Evolutionary conservation across 371 early-diverging fungal species (phyloP).

Genomic region (Haplosporangium sp.): DNA sequence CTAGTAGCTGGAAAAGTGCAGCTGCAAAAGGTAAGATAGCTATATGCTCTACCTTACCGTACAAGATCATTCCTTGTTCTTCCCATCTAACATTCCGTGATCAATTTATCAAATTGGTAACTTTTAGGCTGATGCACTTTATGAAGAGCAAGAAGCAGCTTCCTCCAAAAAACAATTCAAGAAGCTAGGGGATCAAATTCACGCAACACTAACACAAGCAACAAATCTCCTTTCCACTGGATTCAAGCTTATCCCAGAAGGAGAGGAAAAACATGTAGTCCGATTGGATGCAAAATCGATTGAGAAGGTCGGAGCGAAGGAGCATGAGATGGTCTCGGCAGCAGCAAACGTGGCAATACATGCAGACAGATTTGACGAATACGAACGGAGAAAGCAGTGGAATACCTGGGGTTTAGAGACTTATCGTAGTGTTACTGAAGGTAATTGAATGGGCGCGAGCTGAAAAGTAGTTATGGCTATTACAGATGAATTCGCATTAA

Average conservation of each 20-base stretch:
- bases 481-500: not conserved
- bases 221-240: conserved; percentile 29
- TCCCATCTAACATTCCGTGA: not conserved
- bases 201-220: conserved; percentile 34
- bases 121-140: conserved; percentile 37
- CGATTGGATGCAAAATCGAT: conserved; percentile 40
- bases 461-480: not conserved
- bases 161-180: conserved; percentile 44
- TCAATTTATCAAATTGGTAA: not conserved
- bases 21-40: conserved; percentile 38
- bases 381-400: conserved; percentile 46
- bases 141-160: conserved; percentile 46
- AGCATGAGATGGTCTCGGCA: conserved; percentile 43
- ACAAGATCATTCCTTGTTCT: too few relatives aligned
- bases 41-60: too few relatives aligned
- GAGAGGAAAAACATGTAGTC: conserved; percentile 48
- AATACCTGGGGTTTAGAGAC: conserved; percentile 49
- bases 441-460: conserved; percentile 3
- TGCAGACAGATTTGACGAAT: conserved; percentile 51
- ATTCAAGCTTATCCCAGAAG: conserved; percentile 35
- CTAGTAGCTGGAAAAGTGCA: conserved; percentile 48
- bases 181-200: conserved; percentile 32
- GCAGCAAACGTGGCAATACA: conserved; percentile 52
- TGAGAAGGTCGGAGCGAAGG: conserved; percentile 45
- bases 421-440: conserved; percentile 30